Base-by-base conservation (phyloP, 371 early-diverging fungal genomes). In the Capillidium heterosporum region DNA sequence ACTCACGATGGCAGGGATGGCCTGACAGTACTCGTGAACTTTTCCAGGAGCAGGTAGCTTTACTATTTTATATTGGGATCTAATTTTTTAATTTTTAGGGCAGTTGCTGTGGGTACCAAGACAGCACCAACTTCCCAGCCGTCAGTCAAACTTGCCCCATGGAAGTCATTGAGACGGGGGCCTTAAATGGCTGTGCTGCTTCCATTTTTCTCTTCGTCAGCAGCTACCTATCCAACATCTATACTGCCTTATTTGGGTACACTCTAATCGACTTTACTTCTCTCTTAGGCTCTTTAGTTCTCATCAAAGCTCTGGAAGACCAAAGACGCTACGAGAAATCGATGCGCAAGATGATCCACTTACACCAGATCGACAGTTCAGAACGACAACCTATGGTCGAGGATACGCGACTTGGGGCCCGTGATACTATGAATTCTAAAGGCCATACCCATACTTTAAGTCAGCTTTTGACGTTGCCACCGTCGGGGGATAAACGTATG, bases 231-330 rank as follows among this genome's bases (percentile, higher is more conserved):
- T 48, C 61, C 39, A 68, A 65, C 46, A 57, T 68, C 2, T 68
- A 66, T 39, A 68, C 69, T 15, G 61, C 66, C 1, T 59, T 68
- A 3, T 68, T 66, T 46, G 63, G 61, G 1, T 68, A 63, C 58
- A 63, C 66, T 1, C 48, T 63, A 23, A 63, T 68, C 0, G 64
- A 66, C 42, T 60, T 68, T 10, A 43, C 64, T 15, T 60, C 63
- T 23, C 60, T 68, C 24, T 49, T 68, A 17, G 63, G 61, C 52
- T 58, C 60, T 11, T 39, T 68, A 5, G 61, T 66, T 48, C n/a
- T 66, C 41, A 43, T 66, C 41, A 64, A 66, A 43, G 66, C 69
- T 1, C 55, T 66, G 4, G 62, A 68, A 26, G 66, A 68, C 23
- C 64, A 66, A 26, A 64, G 62, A 19, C 62, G 69, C 17, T 68